Percentiles rank a stretch among this genome's conserved stretches.
Evolutionary conservation across 495 filamentous ascomycete species (phyloP).

Genomic region (Oidiodendron maius): DNA sequence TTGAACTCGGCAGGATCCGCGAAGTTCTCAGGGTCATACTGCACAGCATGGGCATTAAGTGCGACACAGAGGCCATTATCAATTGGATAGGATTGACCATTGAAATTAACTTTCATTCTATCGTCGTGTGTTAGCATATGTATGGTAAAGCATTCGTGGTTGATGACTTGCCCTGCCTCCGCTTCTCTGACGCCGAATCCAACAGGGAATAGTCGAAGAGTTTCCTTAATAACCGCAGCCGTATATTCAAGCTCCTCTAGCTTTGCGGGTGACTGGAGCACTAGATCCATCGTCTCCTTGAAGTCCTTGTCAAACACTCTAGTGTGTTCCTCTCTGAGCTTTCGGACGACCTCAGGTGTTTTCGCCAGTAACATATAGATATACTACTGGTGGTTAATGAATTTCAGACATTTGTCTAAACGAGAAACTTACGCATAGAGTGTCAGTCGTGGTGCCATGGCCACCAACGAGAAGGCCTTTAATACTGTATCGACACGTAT

Average conservation of each 20-base stretch:
- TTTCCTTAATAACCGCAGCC: slow-evolving; percentile 43
- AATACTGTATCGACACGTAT: neutral
- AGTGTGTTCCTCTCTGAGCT: neutral
- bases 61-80: neutral
- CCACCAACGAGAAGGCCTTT: slow-evolving; percentile 43
- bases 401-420: neutral
- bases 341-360: slow-evolving; percentile 24
- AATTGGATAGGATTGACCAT: neutral
- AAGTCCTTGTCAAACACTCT: neutral
- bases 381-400: neutral
- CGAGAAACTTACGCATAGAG: slow-evolving; percentile 19
- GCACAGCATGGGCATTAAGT: slow-evolving; percentile 5
- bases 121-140: neutral
- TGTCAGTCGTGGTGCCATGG: slow-evolving; percentile 38
- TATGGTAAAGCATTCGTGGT: slow-evolving; percentile 2
- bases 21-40: slow-evolving; percentile 22
- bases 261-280: slow-evolving; percentile 28
- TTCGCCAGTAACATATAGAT: slow-evolving; percentile 29
- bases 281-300: neutral
- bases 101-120: neutral
- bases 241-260: slow-evolving; percentile 40
- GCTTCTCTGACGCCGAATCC: slow-evolving; percentile 26
- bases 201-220: slow-evolving; percentile 38
- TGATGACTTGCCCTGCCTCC: neutral
- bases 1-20: slow-evolving; percentile 20